Conservation (phyloP, 2,329 filamentous ascomycete species). For the Mycogone perniciosa region DNA sequence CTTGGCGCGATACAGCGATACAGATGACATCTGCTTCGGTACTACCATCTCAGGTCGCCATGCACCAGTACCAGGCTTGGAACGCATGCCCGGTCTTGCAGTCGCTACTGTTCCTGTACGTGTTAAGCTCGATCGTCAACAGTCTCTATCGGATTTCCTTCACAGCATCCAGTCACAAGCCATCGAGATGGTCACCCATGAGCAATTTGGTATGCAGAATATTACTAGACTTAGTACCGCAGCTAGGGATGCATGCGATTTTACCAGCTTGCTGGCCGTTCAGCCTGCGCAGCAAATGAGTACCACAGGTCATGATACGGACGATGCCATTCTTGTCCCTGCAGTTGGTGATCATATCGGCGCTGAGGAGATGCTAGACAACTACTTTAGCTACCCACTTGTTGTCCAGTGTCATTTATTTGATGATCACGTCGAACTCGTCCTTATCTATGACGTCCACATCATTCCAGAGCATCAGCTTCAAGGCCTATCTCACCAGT, state of each 20-base stretch:
- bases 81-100: not conserved
- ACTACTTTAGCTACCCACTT: constrained; percentile 5
- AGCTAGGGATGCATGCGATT: constrained; percentile 10
- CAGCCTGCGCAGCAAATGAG: constrained; percentile 7
- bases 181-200: constrained; percentile 3
- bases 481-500: not conserved
- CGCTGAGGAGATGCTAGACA: not conserved
- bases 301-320: not conserved
- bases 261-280: constrained; percentile 10
- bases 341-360: not conserved
- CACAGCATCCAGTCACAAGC: constrained; percentile 2
- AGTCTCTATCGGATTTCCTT: not conserved
- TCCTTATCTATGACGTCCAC: constrained; percentile 1
- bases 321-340: not conserved
- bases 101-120: constrained; percentile 9
- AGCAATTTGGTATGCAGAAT: constrained; percentile 3
- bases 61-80: constrained; percentile 3
- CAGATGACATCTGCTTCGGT: constrained; percentile 8
- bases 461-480: not conserved
- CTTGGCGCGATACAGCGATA: constrained; percentile 1
- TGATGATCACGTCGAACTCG: constrained; percentile 1
- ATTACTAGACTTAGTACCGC: constrained; percentile 6
- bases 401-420: constrained; percentile 3
- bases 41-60: constrained; percentile 2
- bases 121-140: not conserved